Evolutionary conservation across 2,329 filamentous ascomycete genomes (phyloP).

Genomic region (Graphilbum fragrans): DNA sequence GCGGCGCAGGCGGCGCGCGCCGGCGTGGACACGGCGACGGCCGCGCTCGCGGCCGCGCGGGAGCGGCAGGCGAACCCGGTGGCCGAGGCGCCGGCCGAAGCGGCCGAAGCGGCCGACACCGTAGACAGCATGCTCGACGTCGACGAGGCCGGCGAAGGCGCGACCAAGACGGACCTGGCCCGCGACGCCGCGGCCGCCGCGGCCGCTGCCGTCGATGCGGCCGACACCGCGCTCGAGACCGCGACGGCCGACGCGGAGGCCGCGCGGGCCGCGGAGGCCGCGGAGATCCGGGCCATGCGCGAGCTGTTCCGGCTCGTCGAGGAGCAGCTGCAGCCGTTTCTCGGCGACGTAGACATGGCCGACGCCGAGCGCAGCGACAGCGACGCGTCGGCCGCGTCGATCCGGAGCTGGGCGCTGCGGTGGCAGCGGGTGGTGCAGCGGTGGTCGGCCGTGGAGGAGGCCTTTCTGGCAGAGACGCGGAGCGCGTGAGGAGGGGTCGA

Average conservation of each 20-base stretch:
- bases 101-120: conserved; percentile 13
- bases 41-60: conserved; percentile 19
- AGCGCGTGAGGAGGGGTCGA: conserved; percentile 9
- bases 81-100: not conserved
- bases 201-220: conserved; percentile 7
- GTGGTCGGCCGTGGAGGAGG: conserved; percentile 76
- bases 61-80: conserved; percentile 24
- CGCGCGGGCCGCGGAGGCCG: conserved; percentile 52
- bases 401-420: conserved; percentile 69
- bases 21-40: conserved; percentile 17
- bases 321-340: conserved; percentile 62
- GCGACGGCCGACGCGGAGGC: conserved; percentile 9
- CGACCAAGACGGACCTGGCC: conserved; percentile 16
- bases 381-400: conserved; percentile 40
- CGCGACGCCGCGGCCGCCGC: conserved; percentile 18
- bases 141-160: conserved; percentile 23
- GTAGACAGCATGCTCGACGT: conserved; percentile 24
- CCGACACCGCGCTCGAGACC: conserved; percentile 18
- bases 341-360: conserved; percentile 43
- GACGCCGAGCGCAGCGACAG: conserved; percentile 35
- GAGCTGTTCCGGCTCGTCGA: conserved; percentile 73
- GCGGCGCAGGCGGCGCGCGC: conserved; percentile 11
- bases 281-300: conserved; percentile 63
- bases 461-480: conserved; percentile 34
- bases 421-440: conserved; percentile 81